Evolutionary conservation across 139 green algal genomes (phyloP).

Genomic region (Micromonas pusilla): DNA sequence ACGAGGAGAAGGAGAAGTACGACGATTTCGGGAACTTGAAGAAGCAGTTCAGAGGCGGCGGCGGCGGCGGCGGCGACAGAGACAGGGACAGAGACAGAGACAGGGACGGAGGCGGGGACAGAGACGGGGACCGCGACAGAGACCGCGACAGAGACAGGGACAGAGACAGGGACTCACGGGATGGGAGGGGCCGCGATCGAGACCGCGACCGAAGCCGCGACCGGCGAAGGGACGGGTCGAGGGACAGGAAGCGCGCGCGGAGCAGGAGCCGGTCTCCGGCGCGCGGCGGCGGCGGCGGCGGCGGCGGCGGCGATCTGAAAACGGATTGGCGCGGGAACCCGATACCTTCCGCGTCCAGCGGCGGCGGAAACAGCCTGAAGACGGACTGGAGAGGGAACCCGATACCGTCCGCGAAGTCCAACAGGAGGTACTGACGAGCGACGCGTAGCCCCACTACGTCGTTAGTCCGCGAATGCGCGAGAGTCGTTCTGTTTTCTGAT

Average conservation of each 20-base stretch:
- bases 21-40: constrained; percentile 47
- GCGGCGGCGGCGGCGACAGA: background rate
- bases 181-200: constrained; percentile 17
- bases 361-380: too few relatives aligned
- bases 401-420: too few relatives aligned
- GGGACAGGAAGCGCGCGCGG: constrained; percentile 7
- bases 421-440: too few relatives aligned
- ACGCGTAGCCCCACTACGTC: too few relatives aligned
- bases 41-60: constrained; percentile 39
- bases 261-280: background rate
- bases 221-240: background rate
- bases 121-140: constrained; percentile 18
- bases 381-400: too few relatives aligned
- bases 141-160: constrained; percentile 10
- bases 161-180: background rate
- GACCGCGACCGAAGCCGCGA: background rate
- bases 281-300: background rate
- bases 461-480: too few relatives aligned
- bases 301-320: background rate
- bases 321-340: background rate
- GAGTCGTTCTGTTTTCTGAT: too few relatives aligned
- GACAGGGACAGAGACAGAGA: constrained; percentile 1
- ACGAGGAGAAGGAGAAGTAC: constrained; percentile 41
- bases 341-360: background rate
- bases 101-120: constrained; percentile 24